Evolutionary conservation across 2,329 filamentous ascomycete species (phyloP).

Genomic region (Neopestalotiopsis sp.): DNA sequence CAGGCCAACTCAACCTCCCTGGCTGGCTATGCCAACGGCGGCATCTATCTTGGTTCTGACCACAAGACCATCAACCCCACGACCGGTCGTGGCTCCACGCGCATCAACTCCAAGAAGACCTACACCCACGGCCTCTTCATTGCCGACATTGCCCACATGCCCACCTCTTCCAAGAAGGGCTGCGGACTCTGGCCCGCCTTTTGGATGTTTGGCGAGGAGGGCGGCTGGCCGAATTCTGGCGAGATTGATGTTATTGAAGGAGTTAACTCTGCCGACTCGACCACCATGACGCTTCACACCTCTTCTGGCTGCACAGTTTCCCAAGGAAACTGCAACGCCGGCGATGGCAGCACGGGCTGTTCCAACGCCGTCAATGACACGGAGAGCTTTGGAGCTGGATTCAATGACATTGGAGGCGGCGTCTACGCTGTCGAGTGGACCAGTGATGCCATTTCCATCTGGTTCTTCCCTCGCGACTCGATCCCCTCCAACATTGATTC

Average conservation of each 20-base stretch:
- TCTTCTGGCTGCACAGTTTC: constrained; percentile 60
- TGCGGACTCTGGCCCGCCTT: constrained; percentile 82
- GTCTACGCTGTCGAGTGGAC: constrained; percentile 83
- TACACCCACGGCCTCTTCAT: constrained; percentile 76
- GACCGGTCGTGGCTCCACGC: constrained; percentile 70
- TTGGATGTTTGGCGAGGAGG: constrained; percentile 66
- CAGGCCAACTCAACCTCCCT: constrained; percentile 64
- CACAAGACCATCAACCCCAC: constrained; percentile 58
- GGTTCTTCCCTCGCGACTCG: constrained; percentile 74
- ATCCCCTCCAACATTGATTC: constrained; percentile 69
- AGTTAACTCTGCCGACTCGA: constrained; percentile 65
- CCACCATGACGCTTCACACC: constrained; percentile 74
- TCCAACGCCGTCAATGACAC: constrained; percentile 55
- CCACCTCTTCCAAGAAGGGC: constrained; percentile 53
- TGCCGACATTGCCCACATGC: constrained; percentile 77
- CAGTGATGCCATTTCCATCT: constrained; percentile 72
- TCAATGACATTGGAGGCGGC: constrained; percentile 73
- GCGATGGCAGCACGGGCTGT: constrained; percentile 61
- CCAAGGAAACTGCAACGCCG: constrained; percentile 58
- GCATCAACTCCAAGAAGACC: constrained; percentile 68
- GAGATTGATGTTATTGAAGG: constrained; percentile 86
- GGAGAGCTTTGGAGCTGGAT: constrained; percentile 67
- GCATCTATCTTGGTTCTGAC: constrained; percentile 75
- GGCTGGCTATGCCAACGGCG: constrained; percentile 58
- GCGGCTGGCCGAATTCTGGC: constrained; percentile 67